These are phyloP conservation scores for Scutellaria minor DNA, from an alignment of 257 asterid species.

Conservation along the genomic window DNA sequence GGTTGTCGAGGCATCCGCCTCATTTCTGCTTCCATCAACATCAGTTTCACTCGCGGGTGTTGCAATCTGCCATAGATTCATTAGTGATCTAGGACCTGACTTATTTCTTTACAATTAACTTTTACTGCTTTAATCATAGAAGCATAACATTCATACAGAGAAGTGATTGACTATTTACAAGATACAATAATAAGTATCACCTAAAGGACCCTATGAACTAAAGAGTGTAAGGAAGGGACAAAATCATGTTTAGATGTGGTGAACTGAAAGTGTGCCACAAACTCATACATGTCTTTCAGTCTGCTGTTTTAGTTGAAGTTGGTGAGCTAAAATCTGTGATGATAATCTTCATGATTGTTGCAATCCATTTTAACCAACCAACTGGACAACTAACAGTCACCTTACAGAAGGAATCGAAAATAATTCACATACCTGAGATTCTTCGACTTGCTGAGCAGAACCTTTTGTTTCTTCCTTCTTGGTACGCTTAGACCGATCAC, in stretches of 20 bases:
- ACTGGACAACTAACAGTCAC: neutral
- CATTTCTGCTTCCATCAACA: constrained; percentile 56
- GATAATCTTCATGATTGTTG: neutral
- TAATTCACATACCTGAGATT: constrained; percentile 62
- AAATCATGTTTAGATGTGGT: no score
- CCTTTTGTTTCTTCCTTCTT: constrained; percentile 84
- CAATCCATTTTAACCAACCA: neutral
- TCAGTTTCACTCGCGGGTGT: constrained; percentile 65
- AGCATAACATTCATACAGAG: neutral
- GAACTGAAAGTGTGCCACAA: no score
- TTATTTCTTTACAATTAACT: neutral
- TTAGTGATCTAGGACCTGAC: neutral
- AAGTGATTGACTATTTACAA: neutral
- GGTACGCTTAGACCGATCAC: constrained; percentile 80
- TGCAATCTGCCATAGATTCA: constrained; percentile 43
- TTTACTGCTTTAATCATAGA: neutral
- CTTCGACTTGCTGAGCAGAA: constrained; percentile 67
- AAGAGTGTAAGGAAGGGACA: no score
- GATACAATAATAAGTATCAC: neutral
- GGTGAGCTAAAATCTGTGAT: neutral
- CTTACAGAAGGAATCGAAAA: neutral
- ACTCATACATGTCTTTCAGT: neutral
- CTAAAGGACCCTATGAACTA: no score
- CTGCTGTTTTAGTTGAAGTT: no score
- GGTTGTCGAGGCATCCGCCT: constrained; percentile 54